Evolutionary conservation across 2,329 filamentous ascomycete species (phyloP), one percentile per base, ranked within the genome.

Genomic region (Xylariomycetidae sp.): DNA sequence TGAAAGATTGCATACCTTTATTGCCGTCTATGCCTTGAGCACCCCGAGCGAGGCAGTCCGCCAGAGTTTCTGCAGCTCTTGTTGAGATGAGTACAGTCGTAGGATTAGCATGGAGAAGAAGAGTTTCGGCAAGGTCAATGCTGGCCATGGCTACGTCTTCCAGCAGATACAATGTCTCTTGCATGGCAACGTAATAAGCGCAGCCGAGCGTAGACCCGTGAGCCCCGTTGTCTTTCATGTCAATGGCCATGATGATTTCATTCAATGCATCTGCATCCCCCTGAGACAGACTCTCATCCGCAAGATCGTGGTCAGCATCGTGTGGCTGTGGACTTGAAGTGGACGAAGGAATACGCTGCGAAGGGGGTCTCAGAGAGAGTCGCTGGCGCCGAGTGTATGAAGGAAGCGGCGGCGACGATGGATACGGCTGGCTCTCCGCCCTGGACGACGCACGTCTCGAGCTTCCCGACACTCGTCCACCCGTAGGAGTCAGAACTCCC

Each of bases 231-330:
- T 79, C 72, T 41, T 72, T 77, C 54, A 90, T 68, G 38, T 93
- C 79, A 16, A 95, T 65, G 1, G 86, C 85, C 77, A 94, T 85
- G 37, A 94, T 72, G 17, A 87, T 61, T 52, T 92, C 85, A 35
- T 75, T 72, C 23, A 79, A 52, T 1, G 63, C 55, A 30, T 57
- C 56, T 19, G 48, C 50, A 39, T 59, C 54, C 31, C 40, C 44
- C 19, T 39, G 42, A 4, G 43, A 42, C 10, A 47, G 18, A 7
- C 20, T 15, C 14, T 44, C 40, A 16, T 40, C 34, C n/a, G 29
- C 33, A 6, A 12, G 35, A 12, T 52, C 49, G 3, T 32, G 25
- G 4, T 47, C 40, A 15, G 43, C 41, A 9, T 40, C 36, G 13
- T 38, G 42, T 17, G 29, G 42, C 10, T 19, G 44, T 31, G 35